phyloP scores from a whole-genome alignment of 176 grass and related monocot species.

The Bothriochloa decipiens region DNA sequence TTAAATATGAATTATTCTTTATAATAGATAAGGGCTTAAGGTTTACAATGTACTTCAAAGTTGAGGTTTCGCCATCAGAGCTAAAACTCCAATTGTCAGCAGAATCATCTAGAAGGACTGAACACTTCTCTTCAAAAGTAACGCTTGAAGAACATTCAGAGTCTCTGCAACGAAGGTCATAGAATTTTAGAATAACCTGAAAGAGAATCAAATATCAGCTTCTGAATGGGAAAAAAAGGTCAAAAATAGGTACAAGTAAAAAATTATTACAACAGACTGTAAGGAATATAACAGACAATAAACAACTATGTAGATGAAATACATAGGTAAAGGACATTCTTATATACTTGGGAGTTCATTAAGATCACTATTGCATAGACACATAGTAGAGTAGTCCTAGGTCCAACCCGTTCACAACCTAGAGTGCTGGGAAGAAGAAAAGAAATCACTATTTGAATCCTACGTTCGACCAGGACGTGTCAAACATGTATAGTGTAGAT shows the following conservation, averaged over 20 bases:
- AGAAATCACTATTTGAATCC: background rate
- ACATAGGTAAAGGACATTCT: background rate
- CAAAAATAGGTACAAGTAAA: conserved; percentile 1
- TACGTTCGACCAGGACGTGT: background rate
- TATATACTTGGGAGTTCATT: conserved; percentile 16
- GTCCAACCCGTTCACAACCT: background rate
- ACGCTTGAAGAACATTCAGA: conserved; percentile 45
- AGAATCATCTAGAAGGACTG: conserved; percentile 71
- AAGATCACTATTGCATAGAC: background rate
- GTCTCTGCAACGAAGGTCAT: conserved; percentile 70
- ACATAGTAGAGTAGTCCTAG: background rate
- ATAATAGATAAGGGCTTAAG: conserved; percentile 51
- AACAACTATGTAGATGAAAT: conserved; percentile 31
- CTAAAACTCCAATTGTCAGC: conserved; percentile 81
- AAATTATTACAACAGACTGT: conserved; percentile 4
- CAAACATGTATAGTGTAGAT: background rate
- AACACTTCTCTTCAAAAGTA: conserved; percentile 74
- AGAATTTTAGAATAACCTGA: conserved; percentile 88
- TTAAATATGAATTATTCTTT: conserved; percentile 34
- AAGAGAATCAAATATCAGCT: conserved; percentile 48
- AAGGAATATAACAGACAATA: conserved; percentile 11
- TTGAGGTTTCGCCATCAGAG: conserved; percentile 72
- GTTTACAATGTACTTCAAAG: conserved; percentile 99
- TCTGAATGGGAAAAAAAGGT: background rate
- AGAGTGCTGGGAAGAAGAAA: background rate